Percentiles rank a stretch among this genome's conserved stretches.
Conservation (phyloP, 768 basidiomycete species). For the Lactarius evosmus region DNA sequence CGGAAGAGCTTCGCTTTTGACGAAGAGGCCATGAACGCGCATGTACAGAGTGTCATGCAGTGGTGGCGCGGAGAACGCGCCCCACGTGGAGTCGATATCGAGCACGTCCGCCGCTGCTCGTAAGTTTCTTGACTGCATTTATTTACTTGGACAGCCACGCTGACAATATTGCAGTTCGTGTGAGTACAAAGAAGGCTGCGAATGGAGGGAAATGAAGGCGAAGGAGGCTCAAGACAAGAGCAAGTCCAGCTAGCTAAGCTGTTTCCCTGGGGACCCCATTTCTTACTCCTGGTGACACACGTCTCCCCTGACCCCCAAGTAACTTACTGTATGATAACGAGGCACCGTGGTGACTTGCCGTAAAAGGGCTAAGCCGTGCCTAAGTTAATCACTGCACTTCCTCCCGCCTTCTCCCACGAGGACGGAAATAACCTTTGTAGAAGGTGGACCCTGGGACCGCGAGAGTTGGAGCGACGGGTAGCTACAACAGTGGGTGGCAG, state of each 20-base stretch:
- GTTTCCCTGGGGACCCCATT: neutral
- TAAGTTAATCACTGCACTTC: neutral
- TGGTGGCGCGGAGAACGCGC: conserved; percentile 77
- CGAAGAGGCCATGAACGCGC: conserved; percentile 46
- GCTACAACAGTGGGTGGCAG: neutral
- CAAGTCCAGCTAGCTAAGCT: neutral
- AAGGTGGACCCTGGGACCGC: neutral
- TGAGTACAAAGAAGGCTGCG: conserved; percentile 44
- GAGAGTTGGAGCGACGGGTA: neutral
- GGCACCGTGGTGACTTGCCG: neutral
- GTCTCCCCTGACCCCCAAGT: neutral
- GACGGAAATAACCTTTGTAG: neutral
- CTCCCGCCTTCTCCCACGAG: neutral
- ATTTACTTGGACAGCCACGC: neutral
- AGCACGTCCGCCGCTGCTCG: conserved; percentile 62
- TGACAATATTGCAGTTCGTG: conserved; percentile 32
- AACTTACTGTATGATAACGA: neutral
- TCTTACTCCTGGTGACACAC: neutral
- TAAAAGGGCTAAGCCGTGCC: neutral
- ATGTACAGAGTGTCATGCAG: conserved; percentile 52
- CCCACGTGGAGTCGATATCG: conserved; percentile 65
- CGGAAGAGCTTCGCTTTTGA: conserved; percentile 57
- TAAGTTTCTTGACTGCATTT: conserved; percentile 40
- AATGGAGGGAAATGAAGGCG: conserved; percentile 40
- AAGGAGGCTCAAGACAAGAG: conserved; percentile 22